phyloP scores from a whole-genome alignment of 164 flowering plant genomes.

The Vitis rotundifolia region DNA sequence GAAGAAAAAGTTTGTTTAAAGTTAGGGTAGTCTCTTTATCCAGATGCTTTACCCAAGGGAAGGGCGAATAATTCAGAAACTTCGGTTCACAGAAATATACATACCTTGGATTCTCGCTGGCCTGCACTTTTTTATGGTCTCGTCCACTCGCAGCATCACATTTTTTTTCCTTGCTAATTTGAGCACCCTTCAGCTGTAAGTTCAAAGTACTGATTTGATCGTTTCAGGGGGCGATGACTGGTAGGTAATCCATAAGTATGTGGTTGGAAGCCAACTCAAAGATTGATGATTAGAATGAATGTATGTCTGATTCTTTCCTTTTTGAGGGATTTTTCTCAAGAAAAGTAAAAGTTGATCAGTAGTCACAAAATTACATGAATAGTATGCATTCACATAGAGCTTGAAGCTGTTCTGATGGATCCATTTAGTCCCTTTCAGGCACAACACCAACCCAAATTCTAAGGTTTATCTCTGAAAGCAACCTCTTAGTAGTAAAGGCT shows the following conservation, averaged over 20 bases:
- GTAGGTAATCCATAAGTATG: neutral
- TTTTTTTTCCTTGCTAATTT: neutral
- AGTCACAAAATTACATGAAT: too few relatives aligned
- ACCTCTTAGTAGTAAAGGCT: neutral
- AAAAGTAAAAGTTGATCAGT: too few relatives aligned
- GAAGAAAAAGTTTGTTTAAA: conserved; percentile 12
- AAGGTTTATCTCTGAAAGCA: neutral
- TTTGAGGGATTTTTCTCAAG: too few relatives aligned
- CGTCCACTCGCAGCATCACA: neutral
- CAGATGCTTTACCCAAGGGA: conserved; percentile 15
- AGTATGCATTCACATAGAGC: too few relatives aligned
- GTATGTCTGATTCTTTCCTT: too few relatives aligned
- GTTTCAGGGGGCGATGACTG: neutral
- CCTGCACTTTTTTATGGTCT: neutral
- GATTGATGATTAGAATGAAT: too few relatives aligned
- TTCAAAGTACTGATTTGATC: neutral
- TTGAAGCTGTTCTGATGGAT: neutral
- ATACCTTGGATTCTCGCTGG: neutral
- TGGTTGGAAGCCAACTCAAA: neutral
- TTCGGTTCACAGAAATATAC: neutral
- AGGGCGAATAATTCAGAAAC: conserved; percentile 9
- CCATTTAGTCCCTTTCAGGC: neutral
- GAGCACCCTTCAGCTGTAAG: too few relatives aligned
- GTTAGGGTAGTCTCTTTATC: conserved; percentile 15
- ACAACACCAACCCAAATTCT: neutral